Percentiles rank a stretch among this genome's conserved stretches.
These are phyloP conservation scores for Gossypium gossypioides DNA, from an alignment of 441 rosid species.

Conservation along the genomic window DNA sequence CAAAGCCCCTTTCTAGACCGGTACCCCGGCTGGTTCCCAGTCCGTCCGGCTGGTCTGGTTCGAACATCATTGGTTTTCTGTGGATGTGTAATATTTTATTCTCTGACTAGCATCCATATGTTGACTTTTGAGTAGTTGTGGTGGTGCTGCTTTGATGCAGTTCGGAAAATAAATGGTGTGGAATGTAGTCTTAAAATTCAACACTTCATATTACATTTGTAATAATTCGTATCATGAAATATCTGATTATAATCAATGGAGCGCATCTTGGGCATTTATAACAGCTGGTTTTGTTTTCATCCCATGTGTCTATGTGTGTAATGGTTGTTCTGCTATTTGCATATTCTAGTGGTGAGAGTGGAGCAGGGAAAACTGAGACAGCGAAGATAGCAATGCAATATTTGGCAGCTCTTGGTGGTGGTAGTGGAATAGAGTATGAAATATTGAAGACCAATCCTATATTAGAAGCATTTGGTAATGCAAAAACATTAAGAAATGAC, in stretches of 20 bases:
- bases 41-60: neutral
- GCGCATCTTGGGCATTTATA: conserved; percentile 1
- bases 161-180: neutral
- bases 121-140: neutral
- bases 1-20: neutral
- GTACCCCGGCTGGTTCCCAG: too few species aligned
- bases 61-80: neutral
- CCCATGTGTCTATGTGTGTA: neutral
- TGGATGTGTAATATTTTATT: conserved; percentile 2
- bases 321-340: conserved; percentile 20
- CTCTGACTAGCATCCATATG: neutral
- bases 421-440: conserved; percentile 93
- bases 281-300: neutral
- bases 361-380: conserved; percentile 98
- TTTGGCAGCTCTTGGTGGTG: conserved; percentile 98
- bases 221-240: neutral
- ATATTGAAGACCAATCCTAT: conserved; percentile 89
- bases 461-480: conserved; percentile 97
- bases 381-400: conserved; percentile 99
- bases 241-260: neutral
- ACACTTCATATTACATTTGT: neutral
- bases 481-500: conserved; percentile 87
- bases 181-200: conserved; percentile 7
- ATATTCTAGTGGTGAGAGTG: conserved; percentile 85
- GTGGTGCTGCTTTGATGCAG: neutral